Percentiles rank a stretch among this genome's conserved stretches.
These are phyloP conservation scores for Globisporangium irregulare DNA, from an alignment of 352 stramenopile genomes.

Conservation along the genomic window DNA sequence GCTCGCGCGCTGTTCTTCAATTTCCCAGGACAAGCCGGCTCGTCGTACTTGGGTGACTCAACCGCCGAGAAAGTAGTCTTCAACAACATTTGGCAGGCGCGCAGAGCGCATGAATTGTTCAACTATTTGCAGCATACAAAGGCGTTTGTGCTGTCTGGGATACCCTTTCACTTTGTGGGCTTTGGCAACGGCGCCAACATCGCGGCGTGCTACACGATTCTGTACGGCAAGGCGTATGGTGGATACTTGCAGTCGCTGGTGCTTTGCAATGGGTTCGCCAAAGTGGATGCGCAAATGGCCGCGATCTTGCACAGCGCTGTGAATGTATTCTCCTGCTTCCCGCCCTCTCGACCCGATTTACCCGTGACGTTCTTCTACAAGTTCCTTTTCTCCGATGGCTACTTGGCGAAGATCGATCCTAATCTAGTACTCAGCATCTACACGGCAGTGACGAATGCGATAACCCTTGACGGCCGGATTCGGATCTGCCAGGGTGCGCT, in stretches of 20 bases:
- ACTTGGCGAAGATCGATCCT: slow-evolving; percentile 78
- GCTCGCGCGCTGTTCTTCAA: slow-evolving; percentile 90
- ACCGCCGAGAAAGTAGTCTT: slow-evolving; percentile 34
- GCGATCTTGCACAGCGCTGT: slow-evolving; percentile 76
- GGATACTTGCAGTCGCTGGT: slow-evolving; percentile 66
- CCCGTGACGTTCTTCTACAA: slow-evolving; percentile 87
- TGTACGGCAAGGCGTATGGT: slow-evolving; percentile 45
- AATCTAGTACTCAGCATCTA: slow-evolving; percentile 92
- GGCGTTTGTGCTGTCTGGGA: slow-evolving; percentile 58
- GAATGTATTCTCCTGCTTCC: slow-evolving; percentile 84
- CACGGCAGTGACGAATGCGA: slow-evolving; percentile 90
- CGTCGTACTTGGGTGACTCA: slow-evolving; percentile 40
- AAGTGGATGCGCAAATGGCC: slow-evolving; percentile 71
- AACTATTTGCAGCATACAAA: slow-evolving; percentile 65
- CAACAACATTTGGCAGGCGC: slow-evolving; percentile 87
- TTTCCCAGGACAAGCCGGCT: slow-evolving; percentile 85
- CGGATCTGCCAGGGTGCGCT: slow-evolving; percentile 78
- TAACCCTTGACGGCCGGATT: slow-evolving; percentile 86
- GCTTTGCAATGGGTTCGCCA: slow-evolving; percentile 84
- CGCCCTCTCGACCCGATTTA: slow-evolving; percentile 76
- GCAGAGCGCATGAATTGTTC: slow-evolving; percentile 84
- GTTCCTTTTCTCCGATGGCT: slow-evolving; percentile 92
- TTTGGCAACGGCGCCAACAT: slow-evolving; percentile 90
- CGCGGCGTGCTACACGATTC: slow-evolving; percentile 59
- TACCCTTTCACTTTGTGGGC: slow-evolving; percentile 86